Conservation (phyloP, 257 asterid genomes). For the Solanum lycopersicoides region DNA sequence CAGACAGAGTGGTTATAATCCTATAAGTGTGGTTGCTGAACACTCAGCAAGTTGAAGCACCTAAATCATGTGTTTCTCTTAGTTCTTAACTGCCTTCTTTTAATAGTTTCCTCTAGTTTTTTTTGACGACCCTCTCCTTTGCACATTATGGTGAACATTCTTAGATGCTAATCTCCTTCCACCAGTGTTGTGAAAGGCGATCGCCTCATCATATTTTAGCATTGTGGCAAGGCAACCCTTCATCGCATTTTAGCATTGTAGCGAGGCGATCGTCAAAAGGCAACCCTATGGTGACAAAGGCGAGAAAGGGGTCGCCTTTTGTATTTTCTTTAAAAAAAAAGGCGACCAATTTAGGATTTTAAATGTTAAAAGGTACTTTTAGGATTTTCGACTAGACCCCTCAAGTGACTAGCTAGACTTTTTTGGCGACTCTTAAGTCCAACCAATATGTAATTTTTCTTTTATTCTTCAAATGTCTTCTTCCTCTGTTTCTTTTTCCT, state of each 20-base stretch:
- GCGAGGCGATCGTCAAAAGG: too few species aligned
- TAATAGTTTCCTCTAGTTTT: background rate
- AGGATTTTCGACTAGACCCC: too few species aligned
- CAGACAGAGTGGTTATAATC: background rate
- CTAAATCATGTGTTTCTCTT: background rate
- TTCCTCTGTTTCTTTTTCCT: too few species aligned
- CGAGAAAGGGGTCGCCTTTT: too few species aligned
- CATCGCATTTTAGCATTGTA: background rate
- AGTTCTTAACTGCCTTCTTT: background rate
- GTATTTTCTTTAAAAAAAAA: too few species aligned
- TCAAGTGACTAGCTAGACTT: too few species aligned
- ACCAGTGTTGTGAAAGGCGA: background rate
- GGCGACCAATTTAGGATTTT: too few species aligned
- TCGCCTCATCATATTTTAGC: background rate
- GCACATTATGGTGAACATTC: background rate
- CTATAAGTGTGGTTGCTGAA: background rate
- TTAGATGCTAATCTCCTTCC: background rate
- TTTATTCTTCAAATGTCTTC: too few species aligned
- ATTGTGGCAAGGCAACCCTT: background rate
- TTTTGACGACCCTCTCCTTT: background rate
- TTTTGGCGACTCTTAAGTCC: too few species aligned
- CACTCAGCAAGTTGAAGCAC: background rate
- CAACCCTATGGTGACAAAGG: too few species aligned
- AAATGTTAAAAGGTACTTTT: too few species aligned
- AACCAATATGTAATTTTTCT: too few species aligned